phyloP scores from a whole-genome alignment of 2,329 filamentous ascomycete species.

The Macrophomina phaseolina region DNA sequence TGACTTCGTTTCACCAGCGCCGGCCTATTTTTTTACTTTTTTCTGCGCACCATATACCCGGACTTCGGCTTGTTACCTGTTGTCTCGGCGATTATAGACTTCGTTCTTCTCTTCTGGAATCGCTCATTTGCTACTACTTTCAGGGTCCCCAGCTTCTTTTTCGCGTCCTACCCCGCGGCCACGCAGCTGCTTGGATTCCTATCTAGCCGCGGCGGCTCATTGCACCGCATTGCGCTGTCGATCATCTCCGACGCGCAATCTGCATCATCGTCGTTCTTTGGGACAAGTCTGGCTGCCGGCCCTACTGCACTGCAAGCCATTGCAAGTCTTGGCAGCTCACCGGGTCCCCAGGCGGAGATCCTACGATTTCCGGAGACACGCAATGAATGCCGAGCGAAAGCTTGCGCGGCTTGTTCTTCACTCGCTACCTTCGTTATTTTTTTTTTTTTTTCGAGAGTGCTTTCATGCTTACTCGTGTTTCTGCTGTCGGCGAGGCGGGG shows the following conservation, averaged over 20 bases:
- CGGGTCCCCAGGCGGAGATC: conserved; percentile 28
- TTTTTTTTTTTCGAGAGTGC: conserved; percentile 13
- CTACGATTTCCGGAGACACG: conserved; percentile 21
- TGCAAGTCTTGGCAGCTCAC: conserved; percentile 17
- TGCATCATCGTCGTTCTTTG: conserved; percentile 15
- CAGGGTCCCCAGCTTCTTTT: conserved; percentile 10
- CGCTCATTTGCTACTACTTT: conserved; percentile 12
- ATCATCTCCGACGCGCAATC: conserved; percentile 15
- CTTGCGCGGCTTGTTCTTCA: conserved; percentile 23
- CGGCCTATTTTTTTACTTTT: conserved; percentile 19
- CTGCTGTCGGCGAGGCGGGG: conserved; percentile 10
- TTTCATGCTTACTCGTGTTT: conserved; percentile 23
- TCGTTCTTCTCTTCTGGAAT: conserved; percentile 2
- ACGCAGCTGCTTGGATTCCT: neutral
- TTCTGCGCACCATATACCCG: conserved; percentile 15
- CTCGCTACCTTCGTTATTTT: conserved; percentile 7
- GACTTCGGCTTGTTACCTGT: conserved; percentile 20
- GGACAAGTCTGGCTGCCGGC: conserved; percentile 7
- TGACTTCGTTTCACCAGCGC: conserved; percentile 1
- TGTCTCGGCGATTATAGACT: conserved; percentile 13
- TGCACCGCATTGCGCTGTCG: conserved; percentile 15
- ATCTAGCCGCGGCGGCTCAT: conserved; percentile 8
- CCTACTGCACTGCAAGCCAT: conserved; percentile 24
- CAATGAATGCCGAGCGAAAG: conserved; percentile 12
- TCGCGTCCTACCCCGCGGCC: conserved; percentile 16